These are phyloP conservation scores for Acacia acuminata DNA, from an alignment of 306 rosid species.

Conservation along the genomic window DNA sequence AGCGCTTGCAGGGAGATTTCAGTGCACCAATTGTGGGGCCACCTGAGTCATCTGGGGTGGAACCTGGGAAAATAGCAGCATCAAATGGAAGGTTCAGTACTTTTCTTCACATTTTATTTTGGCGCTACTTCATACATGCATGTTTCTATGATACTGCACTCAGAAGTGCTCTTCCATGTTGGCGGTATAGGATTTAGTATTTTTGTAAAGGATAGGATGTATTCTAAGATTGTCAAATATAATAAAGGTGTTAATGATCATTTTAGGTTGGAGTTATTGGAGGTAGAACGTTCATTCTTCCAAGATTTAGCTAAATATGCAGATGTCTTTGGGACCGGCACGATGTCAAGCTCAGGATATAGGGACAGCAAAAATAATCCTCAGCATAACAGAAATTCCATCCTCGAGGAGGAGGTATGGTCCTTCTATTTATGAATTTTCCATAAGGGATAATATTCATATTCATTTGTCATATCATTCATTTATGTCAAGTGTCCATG, in stretches of 20 bases:
- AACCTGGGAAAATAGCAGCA: conserved; percentile 41
- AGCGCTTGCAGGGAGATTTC: conserved; percentile 47
- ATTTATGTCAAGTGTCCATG: conserved; percentile 9
- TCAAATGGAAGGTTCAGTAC: conserved; percentile 69
- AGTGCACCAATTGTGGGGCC: conserved; percentile 41
- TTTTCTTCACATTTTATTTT: conserved; percentile 8
- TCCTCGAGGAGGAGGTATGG: conserved; percentile 74
- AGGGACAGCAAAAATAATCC: conserved; percentile 39
- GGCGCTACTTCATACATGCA: background rate
- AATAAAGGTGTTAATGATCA: conserved; percentile 36
- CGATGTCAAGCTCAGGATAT: conserved; percentile 54
- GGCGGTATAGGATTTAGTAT: conserved; percentile 7
- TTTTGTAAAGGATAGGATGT: background rate
- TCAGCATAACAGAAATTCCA: conserved; percentile 47
- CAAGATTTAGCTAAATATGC: conserved; percentile 53
- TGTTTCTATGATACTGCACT: background rate
- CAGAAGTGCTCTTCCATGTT: background rate
- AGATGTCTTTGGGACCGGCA: conserved; percentile 44
- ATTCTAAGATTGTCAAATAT: conserved; percentile 28
- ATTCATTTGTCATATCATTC: background rate
- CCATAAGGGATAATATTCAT: background rate
- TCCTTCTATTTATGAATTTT: conserved; percentile 31
- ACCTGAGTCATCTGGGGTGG: conserved; percentile 57
- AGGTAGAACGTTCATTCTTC: conserved; percentile 65
- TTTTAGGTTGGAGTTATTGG: conserved; percentile 72